Evolutionary conservation across 2,329 filamentous ascomycete species (phyloP).

Genomic region (Neofusicoccum sp.): DNA sequence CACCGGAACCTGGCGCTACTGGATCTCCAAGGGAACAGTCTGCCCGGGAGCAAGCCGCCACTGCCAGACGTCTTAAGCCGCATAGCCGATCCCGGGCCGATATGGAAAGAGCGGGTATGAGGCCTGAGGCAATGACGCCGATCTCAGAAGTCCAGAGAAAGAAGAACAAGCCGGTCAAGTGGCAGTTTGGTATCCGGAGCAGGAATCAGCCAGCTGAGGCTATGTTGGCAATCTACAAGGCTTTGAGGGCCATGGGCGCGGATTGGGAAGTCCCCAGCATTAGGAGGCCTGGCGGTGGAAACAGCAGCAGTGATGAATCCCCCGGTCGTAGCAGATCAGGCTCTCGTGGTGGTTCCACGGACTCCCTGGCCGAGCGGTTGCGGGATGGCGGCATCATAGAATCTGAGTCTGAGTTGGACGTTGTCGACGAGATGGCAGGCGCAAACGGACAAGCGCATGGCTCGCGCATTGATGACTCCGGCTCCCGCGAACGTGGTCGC

Average conservation of each 20-base stretch:
- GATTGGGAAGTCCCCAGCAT: slow-evolving; percentile 68
- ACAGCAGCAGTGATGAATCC: slow-evolving; percentile 33
- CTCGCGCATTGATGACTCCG: slow-evolving; percentile 5
- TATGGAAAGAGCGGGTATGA: slow-evolving; percentile 55
- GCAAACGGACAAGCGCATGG: slow-evolving; percentile 5
- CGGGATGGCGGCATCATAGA: slow-evolving; percentile 10
- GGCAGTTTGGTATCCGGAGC: slow-evolving; percentile 97
- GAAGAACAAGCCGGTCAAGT: slow-evolving; percentile 79
- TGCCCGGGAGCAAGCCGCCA: slow-evolving; percentile 76
- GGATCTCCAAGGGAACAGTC: slow-evolving; percentile 50
- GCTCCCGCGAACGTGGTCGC: slow-evolving; percentile 31
- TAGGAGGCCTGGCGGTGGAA: slow-evolving; percentile 42
- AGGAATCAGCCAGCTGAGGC: slow-evolving; percentile 93
- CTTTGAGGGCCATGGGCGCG: slow-evolving; percentile 80
- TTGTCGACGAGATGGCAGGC: not conserved
- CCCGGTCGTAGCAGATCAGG: slow-evolving; percentile 17
- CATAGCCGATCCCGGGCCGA: slow-evolving; percentile 72
- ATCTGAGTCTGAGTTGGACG: slow-evolving; percentile 12
- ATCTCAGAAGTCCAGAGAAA: slow-evolving; percentile 50
- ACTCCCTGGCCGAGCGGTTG: slow-evolving; percentile 10
- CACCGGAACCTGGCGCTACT: slow-evolving; percentile 37
- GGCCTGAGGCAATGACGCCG: slow-evolving; percentile 56
- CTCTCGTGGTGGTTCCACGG: slow-evolving; percentile 10
- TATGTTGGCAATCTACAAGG: slow-evolving; percentile 91
- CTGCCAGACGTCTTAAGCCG: slow-evolving; percentile 76